Conservation (phyloP, 345 rosid genomes). For the Eucalyptus caleyi region DNA sequence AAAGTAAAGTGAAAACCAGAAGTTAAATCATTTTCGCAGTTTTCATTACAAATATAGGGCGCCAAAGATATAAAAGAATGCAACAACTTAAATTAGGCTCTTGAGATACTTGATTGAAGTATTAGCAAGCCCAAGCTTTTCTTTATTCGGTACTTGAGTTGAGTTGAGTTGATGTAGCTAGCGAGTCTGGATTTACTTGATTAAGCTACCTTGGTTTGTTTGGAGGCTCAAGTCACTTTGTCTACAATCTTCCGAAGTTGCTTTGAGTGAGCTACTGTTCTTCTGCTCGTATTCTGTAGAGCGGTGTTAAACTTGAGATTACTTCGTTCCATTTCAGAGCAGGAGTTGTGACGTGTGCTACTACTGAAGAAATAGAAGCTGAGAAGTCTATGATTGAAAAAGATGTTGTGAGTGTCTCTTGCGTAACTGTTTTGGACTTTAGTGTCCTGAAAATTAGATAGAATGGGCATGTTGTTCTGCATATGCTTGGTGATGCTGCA, state of each 20-base stretch:
- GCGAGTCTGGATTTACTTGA: neutral
- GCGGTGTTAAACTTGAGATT: neutral
- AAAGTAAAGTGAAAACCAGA: neutral
- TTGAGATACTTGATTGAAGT: neutral
- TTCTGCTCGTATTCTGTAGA: neutral
- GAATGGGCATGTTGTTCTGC: neutral
- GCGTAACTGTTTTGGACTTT: neutral
- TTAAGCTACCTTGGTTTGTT: neutral
- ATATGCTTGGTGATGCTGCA: neutral
- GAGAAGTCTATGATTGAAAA: constrained; percentile 69
- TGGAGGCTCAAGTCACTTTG: neutral
- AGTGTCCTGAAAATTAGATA: neutral
- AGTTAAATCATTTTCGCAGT: neutral
- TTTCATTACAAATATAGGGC: neutral
- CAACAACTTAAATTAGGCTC: neutral
- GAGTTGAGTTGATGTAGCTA: neutral
- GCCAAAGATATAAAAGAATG: neutral
- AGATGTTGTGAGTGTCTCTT: constrained; percentile 48
- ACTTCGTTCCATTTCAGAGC: constrained; percentile 11
- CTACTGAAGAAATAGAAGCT: constrained; percentile 86
- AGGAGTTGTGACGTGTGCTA: constrained; percentile 56
- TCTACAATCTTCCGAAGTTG: neutral
- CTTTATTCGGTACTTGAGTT: neutral
- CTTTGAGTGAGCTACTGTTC: neutral
- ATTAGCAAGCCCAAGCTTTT: neutral